Evolutionary conservation across 192 early-diverging fungal genomes (phyloP).

Genomic region (Podila epicladia): DNA sequence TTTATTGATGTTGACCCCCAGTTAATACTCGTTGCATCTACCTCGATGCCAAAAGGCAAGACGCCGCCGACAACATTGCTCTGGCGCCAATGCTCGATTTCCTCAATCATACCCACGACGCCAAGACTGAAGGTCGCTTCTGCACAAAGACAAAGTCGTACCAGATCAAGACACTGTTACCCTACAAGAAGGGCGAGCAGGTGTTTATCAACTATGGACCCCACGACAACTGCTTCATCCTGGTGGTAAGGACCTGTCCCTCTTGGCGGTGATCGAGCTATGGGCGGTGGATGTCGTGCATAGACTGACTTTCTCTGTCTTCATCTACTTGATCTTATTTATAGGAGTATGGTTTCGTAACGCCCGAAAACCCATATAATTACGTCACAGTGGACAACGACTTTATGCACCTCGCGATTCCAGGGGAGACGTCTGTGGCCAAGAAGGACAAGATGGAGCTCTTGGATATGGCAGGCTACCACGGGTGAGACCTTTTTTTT

Average conservation of each 20-base stretch:
- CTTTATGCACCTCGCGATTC: conserved; percentile 47
- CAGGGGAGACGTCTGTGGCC: conserved; percentile 36
- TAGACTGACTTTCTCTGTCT: not conserved
- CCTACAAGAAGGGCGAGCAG: conserved; percentile 71
- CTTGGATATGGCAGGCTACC: conserved; percentile 55
- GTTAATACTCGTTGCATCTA: conserved; percentile 70
- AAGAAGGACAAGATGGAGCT: conserved; percentile 52
- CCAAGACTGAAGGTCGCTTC: conserved; percentile 63
- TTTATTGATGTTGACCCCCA: conserved; percentile 2
- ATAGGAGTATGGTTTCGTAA: conserved; percentile 67
- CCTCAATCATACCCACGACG: conserved; percentile 73
- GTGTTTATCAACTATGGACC: conserved; percentile 69
- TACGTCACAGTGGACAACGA: conserved; percentile 59
- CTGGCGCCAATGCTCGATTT: conserved; percentile 82
- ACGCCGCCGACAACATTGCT: conserved; percentile 65
- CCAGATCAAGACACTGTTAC: conserved; percentile 67
- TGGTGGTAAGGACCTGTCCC: conserved; percentile 34
- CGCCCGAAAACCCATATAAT: conserved; percentile 62
- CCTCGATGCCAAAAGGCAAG: conserved; percentile 51
- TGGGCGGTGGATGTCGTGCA: not conserved
- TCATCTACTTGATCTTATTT: not conserved
- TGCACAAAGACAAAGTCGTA: conserved; percentile 65
- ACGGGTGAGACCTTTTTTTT: conserved; percentile 42
- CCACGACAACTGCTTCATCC: conserved; percentile 64
- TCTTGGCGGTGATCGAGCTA: not conserved